Base-by-base conservation (phyloP, 2,329 filamentous ascomycete species). In the Fusarium sp. region DNA sequence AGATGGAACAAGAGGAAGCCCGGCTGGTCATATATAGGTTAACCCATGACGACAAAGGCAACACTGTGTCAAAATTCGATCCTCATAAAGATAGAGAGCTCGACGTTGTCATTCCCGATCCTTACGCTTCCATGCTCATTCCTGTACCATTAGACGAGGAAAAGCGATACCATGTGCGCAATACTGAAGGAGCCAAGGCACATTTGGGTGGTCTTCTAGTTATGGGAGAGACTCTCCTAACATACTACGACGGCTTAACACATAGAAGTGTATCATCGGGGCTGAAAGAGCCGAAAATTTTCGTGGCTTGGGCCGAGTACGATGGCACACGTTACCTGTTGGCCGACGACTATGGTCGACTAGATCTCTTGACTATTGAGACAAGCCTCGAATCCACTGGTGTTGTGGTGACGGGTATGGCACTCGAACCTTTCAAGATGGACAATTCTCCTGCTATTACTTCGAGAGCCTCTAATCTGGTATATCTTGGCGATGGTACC, bases 221-320 rank as follows among this genome's bases (percentile, higher is more conserved):
- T 3, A 84, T 95, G 9, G 92, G 92, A 20, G 92, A 94, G 79
- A 96, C 92, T 0, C 89, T 90, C 3, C 86, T 99, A 60, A 88
- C 90, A 10, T 98, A 98, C 76, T 90, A 96, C 61, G 92, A 97
- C 73, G 92, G 93, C 62, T 85, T 91, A 33, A 92, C 85, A 20
- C 90, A 90, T 65, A 86, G 88, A 33, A 85, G 85, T 14, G 85
- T 93, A 14, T 87, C 89, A 19, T 85, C 89, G 10, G 81, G 84
- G 0, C 80, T 97, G 4, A 83, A 88, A 1, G 89, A 95, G 57
- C 87, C 94, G 1, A 93, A 91, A 4, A 90, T 97, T 35, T 98
- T 96, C 71, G 91, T 96, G n/a, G 89, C 93, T 3, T 99, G 95
- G 94, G 92, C 92, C 65, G 88, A 90, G 72, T 89, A 96, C 51